Percentiles rank a stretch among this genome's conserved stretches.
These are phyloP conservation scores for Lomentospora prolificans DNA, from an alignment of 2,329 filamentous ascomycete species.

Conservation along the genomic window DNA sequence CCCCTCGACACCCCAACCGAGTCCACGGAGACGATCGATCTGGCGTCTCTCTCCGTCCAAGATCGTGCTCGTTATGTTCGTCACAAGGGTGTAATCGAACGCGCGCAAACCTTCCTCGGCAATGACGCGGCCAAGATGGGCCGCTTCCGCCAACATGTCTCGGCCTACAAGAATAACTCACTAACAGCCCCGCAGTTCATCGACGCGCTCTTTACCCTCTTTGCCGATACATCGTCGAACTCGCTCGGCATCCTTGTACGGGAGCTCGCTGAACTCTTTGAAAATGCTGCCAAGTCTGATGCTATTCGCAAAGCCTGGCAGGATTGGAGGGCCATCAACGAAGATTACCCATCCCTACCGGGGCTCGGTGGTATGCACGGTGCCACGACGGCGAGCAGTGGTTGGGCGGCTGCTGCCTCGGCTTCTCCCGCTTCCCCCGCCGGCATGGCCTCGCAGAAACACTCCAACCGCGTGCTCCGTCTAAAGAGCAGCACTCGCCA, in stretches of 20 bases:
- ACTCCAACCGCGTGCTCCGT: constrained; percentile 45
- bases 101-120: constrained; percentile 69
- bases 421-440: constrained; percentile 40
- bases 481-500: constrained; percentile 48
- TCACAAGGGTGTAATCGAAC: constrained; percentile 76
- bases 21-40: constrained; percentile 13
- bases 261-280: constrained; percentile 87
- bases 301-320: constrained; percentile 77
- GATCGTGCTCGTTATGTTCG: constrained; percentile 73
- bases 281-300: constrained; percentile 66
- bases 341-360: constrained; percentile 86
- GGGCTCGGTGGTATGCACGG: constrained; percentile 61
- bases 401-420: constrained; percentile 50
- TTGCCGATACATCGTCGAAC: constrained; percentile 64
- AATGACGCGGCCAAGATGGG: constrained; percentile 66
- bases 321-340: constrained; percentile 91
- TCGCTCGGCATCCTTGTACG: constrained; percentile 83
- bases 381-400: constrained; percentile 42
- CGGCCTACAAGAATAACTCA: constrained; percentile 61
- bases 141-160: constrained; percentile 71
- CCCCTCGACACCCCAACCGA: constrained; percentile 8
- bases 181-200: constrained; percentile 68
- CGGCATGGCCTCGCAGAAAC: constrained; percentile 32
- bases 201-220: constrained; percentile 78
- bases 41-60: constrained; percentile 48